Base-by-base conservation (phyloP, 805 yeast genomes). In the Phaffomyces antillensis region DNA sequence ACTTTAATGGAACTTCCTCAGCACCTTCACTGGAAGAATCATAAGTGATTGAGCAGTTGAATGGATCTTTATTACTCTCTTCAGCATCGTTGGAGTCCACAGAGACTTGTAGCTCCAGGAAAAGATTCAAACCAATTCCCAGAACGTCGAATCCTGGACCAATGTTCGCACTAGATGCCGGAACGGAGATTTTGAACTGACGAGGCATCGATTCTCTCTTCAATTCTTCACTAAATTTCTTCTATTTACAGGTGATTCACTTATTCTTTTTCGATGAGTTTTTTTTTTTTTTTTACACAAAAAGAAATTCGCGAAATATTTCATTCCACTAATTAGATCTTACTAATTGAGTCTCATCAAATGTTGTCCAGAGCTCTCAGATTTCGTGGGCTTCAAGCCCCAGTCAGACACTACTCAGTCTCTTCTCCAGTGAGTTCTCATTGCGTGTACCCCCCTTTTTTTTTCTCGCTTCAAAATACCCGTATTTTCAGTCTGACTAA, bases 121-220 rank as follows among this genome's bases (percentile, higher is more conserved):
- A 88, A 41, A 89, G 68, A 50, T 84, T 75, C 52, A 93, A 73
- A 39, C 96, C 96, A 36, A 93, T 83, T 23, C 99, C 99, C 42
- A 93, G 69, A 7, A 93, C 99, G 65, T 93, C 99, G 60, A 91
- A 93, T 1, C 99, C 99, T 10, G 99, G 99, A 9, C 99, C 99
- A 42, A 93, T 91, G 59, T 93, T 93, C 58, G 99, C 99, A 41
- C 96, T 86, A 6, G 98, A 90, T 7, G 98, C 96, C 5, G 99
- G 99, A 16, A 91, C 93, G 44, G 77, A 79, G 54, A 87, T 76
- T 37, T 62, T 64, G 64, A 83, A 83, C 44, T 72, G 68, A 48
- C 78, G 72, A 45, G 64, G 52, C 79, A 69, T 74, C 9, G 24
- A 2, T 28, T 11, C 10, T 10, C n/a, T 11, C 6, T 17, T n/a